Percentiles rank a stretch among this genome's conserved stretches.
These are phyloP conservation scores for Boletus fagicola DNA, from an alignment of 768 basidiomycete genomes.

Conservation along the genomic window DNA sequence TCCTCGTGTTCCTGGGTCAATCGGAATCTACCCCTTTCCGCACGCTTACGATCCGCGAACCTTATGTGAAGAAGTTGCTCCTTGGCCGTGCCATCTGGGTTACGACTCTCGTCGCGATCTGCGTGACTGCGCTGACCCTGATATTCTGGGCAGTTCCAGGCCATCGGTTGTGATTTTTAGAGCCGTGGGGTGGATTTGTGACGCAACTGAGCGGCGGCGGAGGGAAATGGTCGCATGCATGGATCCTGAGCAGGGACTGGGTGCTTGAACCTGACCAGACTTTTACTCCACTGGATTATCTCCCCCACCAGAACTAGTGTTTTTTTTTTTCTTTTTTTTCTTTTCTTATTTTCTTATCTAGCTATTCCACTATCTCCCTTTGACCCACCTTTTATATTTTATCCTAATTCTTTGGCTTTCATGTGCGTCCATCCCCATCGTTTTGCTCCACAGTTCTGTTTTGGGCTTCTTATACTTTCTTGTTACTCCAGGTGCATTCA, in stretches of 20 bases:
- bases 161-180: constrained; percentile 61
- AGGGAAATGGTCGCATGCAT: constrained; percentile 12
- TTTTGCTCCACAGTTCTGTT: constrained; percentile 18
- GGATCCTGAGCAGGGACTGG: constrained; percentile 14
- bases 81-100: constrained; percentile 93
- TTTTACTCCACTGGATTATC: constrained; percentile 20
- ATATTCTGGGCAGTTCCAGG: constrained; percentile 97
- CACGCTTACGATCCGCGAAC: constrained; percentile 86
- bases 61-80: constrained; percentile 90
- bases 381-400: constrained; percentile 22
- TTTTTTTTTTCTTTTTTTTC: constrained; percentile 23
- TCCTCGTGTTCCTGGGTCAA: constrained; percentile 89
- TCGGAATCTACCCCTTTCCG: constrained; percentile 98
- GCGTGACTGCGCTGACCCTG: constrained; percentile 79
- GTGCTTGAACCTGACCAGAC: constrained; percentile 15
- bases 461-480: constrained; percentile 15
- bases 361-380: constrained; percentile 22
- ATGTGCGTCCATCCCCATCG: constrained; percentile 19
- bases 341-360: constrained; percentile 35
- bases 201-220: constrained; percentile 1
- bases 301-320: constrained; percentile 19
- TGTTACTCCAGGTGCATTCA: constrained; percentile 23
- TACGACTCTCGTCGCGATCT: constrained; percentile 68
- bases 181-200: constrained; percentile 1
- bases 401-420: constrained; percentile 27